Conservation (phyloP, 108 stramenopile species). For the Mediolabrus comicus region DNA sequence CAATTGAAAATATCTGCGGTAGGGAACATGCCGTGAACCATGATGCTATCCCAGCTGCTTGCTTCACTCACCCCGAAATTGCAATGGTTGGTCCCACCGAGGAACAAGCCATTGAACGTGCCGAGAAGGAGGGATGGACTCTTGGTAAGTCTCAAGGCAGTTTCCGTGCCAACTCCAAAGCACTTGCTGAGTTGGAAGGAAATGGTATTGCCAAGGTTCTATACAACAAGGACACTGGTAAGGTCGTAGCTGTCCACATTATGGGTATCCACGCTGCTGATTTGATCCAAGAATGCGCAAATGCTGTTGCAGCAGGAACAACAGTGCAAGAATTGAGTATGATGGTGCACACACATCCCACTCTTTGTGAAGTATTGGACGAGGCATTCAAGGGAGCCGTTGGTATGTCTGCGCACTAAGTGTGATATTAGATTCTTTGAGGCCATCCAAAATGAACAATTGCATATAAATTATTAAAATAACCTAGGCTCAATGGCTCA, state of each 20-base stretch:
- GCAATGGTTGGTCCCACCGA: conserved; percentile 98
- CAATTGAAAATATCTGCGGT: conserved; percentile 96
- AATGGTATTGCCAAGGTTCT: conserved; percentile 98
- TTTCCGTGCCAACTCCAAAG: conserved; percentile 98
- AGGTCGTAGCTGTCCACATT: conserved; percentile 97
- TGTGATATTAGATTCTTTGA: not conserved
- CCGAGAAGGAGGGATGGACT: conserved; percentile 93
- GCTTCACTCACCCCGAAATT: conserved; percentile 99
- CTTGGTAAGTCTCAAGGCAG: conserved; percentile 92
- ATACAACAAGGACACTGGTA: conserved; percentile 96
- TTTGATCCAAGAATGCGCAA: conserved; percentile 99
- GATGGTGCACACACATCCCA: conserved; percentile 99
- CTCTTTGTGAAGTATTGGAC: conserved; percentile 96
- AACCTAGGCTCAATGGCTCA: not conserved
- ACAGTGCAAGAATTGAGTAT: conserved; percentile 96
- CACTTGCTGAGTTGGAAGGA: conserved; percentile 97
- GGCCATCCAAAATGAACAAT: not conserved
- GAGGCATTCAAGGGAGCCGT: conserved; percentile 99
- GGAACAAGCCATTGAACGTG: conserved; percentile 91
- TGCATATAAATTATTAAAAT: conserved; percentile 2
- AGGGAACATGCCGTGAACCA: conserved; percentile 91
- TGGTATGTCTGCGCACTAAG: conserved; percentile 94
- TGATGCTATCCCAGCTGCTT: conserved; percentile 93
- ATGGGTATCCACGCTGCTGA: conserved; percentile 98
- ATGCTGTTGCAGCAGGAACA: conserved; percentile 96